A percentile compares a stretch with the other conserved stretches of the same genome.
phyloP scores from a whole-genome alignment of 345 rosid genomes.

The Microcos paniculata region DNA sequence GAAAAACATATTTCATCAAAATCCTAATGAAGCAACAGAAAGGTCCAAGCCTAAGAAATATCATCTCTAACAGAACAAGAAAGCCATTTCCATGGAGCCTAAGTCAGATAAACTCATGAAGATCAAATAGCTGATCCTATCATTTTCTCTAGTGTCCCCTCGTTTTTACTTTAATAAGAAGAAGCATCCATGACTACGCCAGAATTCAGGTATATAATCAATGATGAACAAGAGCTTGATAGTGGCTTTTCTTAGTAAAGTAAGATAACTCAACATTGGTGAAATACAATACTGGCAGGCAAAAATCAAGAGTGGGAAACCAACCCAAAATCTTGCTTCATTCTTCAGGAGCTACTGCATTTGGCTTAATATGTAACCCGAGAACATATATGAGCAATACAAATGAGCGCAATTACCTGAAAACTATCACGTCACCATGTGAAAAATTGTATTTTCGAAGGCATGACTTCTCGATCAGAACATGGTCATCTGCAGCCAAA shows the following conservation, averaged over 20 bases:
- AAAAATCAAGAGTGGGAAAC: constrained; percentile 10
- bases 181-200: not conserved
- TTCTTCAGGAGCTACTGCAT: not conserved
- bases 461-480: constrained; percentile 77
- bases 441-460: constrained; percentile 72
- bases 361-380: not conserved
- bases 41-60: not conserved
- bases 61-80: not conserved
- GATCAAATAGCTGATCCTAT: not conserved
- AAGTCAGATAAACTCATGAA: not conserved
- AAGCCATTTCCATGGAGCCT: not conserved
- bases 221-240: not conserved
- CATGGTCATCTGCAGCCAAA: constrained; percentile 72
- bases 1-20: not conserved
- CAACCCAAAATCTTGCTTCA: not conserved
- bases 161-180: not conserved
- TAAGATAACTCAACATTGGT: not conserved
- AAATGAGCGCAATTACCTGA: constrained; percentile 45
- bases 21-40: not conserved
- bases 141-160: not conserved
- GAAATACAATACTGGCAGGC: not conserved
- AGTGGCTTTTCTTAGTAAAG: not conserved
- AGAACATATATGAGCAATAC: not conserved
- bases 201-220: not conserved
- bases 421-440: constrained; percentile 75